Percentiles rank a stretch among this genome's conserved stretches.
Evolutionary conservation across 176 grass and related monocot genomes (phyloP).

Genomic region (Dendrocalamus sinicus): DNA sequence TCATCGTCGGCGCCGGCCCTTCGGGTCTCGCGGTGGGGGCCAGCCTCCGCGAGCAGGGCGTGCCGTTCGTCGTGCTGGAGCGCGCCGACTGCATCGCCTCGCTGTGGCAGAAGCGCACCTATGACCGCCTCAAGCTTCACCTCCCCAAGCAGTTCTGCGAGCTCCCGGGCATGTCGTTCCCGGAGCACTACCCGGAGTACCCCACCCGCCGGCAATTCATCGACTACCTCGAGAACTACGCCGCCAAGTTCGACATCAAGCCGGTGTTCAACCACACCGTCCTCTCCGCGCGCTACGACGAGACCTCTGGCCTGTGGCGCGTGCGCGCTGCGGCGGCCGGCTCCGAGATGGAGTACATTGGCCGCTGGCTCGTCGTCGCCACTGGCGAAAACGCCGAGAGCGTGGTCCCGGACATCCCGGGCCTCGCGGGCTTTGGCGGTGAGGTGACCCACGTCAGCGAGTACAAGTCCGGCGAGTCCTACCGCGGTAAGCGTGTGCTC

Average conservation of each 20-base stretch:
- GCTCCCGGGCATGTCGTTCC: constrained; percentile 73
- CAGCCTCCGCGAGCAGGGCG: constrained; percentile 66
- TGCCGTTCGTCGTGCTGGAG: constrained; percentile 72
- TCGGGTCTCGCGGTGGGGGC: constrained; percentile 75
- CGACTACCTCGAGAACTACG: constrained; percentile 70
- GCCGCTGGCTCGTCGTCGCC: constrained; percentile 80
- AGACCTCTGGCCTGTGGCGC: constrained; percentile 74
- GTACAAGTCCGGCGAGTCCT: constrained; percentile 68
- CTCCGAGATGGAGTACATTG: constrained; percentile 79
- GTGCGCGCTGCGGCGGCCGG: constrained; percentile 33
- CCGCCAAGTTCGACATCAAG: constrained; percentile 59
- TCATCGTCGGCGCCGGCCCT: constrained; percentile 79
- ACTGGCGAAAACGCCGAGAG: constrained; percentile 84
- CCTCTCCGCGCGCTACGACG: constrained; percentile 59
- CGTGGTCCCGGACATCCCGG: constrained; percentile 60
- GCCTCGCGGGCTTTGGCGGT: constrained; percentile 44
- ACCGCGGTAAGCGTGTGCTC: constrained; percentile 69
- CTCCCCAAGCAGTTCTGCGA: constrained; percentile 91
- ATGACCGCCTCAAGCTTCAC: constrained; percentile 84
- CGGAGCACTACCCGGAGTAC: constrained; percentile 73
- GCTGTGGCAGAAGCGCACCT: constrained; percentile 78
- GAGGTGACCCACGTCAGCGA: constrained; percentile 58
- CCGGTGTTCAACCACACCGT: constrained; percentile 66
- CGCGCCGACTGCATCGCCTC: constrained; percentile 78
- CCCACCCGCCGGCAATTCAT: constrained; percentile 74